A percentile compares a stretch with the other conserved stretches of the same genome.
phyloP scores from a whole-genome alignment of 164 flowering plant genomes.

The Houttuynia cordata region DNA sequence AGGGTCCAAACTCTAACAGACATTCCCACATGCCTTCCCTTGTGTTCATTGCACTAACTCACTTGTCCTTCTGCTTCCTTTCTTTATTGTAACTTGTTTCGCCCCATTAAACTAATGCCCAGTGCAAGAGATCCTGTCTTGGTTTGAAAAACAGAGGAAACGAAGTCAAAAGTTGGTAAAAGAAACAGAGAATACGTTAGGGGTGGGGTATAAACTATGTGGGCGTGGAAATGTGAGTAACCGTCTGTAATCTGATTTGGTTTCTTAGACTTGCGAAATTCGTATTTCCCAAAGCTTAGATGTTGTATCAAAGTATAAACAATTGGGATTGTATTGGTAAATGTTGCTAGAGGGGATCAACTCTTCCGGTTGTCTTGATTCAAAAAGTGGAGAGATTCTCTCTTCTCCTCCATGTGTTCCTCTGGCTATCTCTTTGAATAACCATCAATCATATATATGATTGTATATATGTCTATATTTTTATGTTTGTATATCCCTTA shows the following conservation, averaged over 20 bases:
- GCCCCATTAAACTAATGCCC: not conserved
- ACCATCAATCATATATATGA: not conserved
- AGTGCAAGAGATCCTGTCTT: constrained; percentile 2
- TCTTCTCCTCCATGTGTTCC: too few species aligned
- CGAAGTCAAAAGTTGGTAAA: constrained; percentile 17
- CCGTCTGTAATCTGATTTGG: constrained; percentile 11
- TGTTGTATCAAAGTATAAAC: not conserved
- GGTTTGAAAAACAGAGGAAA: not conserved
- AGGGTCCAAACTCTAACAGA: not conserved
- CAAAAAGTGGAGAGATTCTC: constrained; percentile 19
- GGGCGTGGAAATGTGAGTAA: constrained; percentile 12
- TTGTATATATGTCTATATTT: too few species aligned
- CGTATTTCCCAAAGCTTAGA: constrained; percentile 12
- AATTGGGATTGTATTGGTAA: constrained; percentile 6
- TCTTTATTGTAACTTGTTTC: not conserved
- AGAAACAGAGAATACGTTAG: not conserved
- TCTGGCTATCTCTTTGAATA: not conserved
- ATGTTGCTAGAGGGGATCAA: constrained; percentile 7
- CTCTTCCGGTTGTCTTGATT: constrained; percentile 16
- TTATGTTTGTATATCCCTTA: not conserved
- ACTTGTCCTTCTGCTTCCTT: not conserved
- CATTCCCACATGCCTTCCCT: constrained; percentile 2
- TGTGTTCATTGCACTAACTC: not conserved
- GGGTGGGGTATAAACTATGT: not conserved
- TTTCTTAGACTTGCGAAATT: not conserved